Base-by-base conservation (phyloP, 306 rosid species). In the Echinosophora koreensis region DNA sequence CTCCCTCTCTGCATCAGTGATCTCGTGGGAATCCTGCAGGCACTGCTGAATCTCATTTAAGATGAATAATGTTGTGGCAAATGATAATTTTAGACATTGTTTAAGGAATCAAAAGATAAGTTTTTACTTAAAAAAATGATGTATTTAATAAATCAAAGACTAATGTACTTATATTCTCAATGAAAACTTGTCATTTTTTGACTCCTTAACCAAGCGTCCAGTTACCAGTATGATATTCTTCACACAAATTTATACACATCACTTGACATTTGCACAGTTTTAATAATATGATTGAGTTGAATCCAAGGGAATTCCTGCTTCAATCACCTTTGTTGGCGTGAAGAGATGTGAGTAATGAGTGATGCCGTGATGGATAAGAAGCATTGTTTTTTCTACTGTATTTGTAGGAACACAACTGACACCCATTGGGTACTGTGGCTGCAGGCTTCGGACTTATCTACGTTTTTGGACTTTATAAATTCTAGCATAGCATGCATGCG, bases 11-110 rank as follows among this genome's bases (percentile, higher is more conserved):
- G 62, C 17, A 54, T 32, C 52, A 11, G 41, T 32, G n/a, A 55
- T 69, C 69, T 83, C 79, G 55, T 80, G 87, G 32, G 84, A 80
- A 84, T 80, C 80, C 49, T 57, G 75, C 55, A 37, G 38, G 30
- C n/a, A 56, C 70, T 72, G 22, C 57, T 73, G 13, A 44, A 69
- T 66, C 75, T 6, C 9, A 39, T 39, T 39, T 39, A 7, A 44
- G 10, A 44, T 44, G 50, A 10, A 44, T 4, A 0, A 42, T 39
- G 44, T 39, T 39, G 6, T 6, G 44, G 6, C 9, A 39, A 39
- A 22, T 22, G 44, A 39, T 39, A 39, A 6, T 39, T 39, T 9
- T 39, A 6, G 9, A 39, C 8, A 39, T n/a, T n/a, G 9, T 39
- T 39, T 39, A 22, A 22, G 22, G 22, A 22, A 0, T 22, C 22